These are phyloP conservation scores for Cnidoscolus chayamansa DNA, from an alignment of 441 rosid species.

Conservation along the genomic window DNA sequence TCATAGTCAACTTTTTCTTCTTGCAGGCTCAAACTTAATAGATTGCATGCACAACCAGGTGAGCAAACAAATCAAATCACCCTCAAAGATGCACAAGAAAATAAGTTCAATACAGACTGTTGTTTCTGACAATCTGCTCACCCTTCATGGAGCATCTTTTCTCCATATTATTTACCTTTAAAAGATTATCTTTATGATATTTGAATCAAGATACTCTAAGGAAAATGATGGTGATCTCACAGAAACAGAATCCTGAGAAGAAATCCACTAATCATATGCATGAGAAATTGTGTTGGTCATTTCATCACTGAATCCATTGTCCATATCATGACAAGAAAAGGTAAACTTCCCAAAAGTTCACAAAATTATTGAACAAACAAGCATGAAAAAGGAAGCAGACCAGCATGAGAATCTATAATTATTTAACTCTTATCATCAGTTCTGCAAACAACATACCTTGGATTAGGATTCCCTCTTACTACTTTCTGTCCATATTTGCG, in stretches of 20 bases:
- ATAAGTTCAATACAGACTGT: not conserved
- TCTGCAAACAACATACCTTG: slow-evolving; percentile 47
- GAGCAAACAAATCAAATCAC: not conserved
- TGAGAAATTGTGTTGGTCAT: slow-evolving; percentile 9
- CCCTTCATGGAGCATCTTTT: not conserved
- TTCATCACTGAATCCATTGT: slow-evolving; percentile 4
- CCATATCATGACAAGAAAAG: not conserved
- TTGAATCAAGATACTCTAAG: not conserved
- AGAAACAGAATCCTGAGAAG: not conserved
- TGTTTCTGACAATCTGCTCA: not conserved
- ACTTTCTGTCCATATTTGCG: slow-evolving; percentile 99
- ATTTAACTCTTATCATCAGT: slow-evolving; percentile 13
- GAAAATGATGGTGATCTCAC: not conserved
- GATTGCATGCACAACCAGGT: not conserved
- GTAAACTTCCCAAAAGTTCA: slow-evolving; percentile 1
- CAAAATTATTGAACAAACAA: slow-evolving; percentile 7
- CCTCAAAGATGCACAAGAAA: slow-evolving; percentile 6
- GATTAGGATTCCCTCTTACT: slow-evolving; percentile 96
- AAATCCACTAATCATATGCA: not conserved
- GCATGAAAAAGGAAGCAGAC: slow-evolving; percentile 5
- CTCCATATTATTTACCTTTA: not conserved
- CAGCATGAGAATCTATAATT: not conserved
- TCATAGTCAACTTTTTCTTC: not conserved
- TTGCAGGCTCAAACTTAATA: not conserved
- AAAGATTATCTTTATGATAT: not conserved